A percentile compares a stretch with the other conserved stretches of the same genome.
phyloP scores from a whole-genome alignment of 257 asterid genomes.

The Lycium barbarum region DNA sequence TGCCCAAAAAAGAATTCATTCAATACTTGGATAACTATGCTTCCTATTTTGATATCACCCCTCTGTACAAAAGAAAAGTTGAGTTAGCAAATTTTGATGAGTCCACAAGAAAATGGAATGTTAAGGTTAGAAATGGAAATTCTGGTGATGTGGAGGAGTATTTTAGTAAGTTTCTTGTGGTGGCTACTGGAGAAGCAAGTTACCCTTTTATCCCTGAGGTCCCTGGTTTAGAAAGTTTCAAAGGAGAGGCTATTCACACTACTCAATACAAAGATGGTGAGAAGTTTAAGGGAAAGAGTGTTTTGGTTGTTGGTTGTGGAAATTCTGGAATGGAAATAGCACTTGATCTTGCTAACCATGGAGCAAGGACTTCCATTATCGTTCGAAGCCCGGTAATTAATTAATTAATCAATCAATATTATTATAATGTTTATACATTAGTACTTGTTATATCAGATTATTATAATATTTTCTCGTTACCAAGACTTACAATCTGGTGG shows the following conservation, averaged over 20 bases:
- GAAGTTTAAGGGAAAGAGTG: conserved; percentile 43
- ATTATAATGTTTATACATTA: background rate
- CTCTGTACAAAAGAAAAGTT: conserved; percentile 48
- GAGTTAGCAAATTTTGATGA: conserved; percentile 56
- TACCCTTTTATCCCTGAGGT: conserved; percentile 57
- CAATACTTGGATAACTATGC: conserved; percentile 66
- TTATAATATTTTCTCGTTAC: too few relatives aligned
- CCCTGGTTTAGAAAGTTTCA: conserved; percentile 55
- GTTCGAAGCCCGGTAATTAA: conserved; percentile 74
- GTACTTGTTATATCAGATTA: too few relatives aligned
- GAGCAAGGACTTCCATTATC: conserved; percentile 69
- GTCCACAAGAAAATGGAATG: conserved; percentile 45
- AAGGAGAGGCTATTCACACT: conserved; percentile 69
- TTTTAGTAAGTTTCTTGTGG: conserved; percentile 61
- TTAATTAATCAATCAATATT: too few relatives aligned
- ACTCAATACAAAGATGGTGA: conserved; percentile 62
- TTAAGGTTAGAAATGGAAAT: conserved; percentile 44
- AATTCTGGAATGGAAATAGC: conserved; percentile 94
- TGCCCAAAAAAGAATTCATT: conserved; percentile 47
- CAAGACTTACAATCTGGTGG: too few relatives aligned
- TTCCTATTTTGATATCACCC: conserved; percentile 49
- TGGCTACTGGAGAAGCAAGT: conserved; percentile 75
- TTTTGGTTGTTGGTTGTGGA: conserved; percentile 85
- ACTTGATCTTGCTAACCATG: conserved; percentile 63
- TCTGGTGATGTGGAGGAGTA: conserved; percentile 51